Evolutionary conservation across 495 filamentous ascomycete species (phyloP).

Genomic region (Penicillium alfredii): DNA sequence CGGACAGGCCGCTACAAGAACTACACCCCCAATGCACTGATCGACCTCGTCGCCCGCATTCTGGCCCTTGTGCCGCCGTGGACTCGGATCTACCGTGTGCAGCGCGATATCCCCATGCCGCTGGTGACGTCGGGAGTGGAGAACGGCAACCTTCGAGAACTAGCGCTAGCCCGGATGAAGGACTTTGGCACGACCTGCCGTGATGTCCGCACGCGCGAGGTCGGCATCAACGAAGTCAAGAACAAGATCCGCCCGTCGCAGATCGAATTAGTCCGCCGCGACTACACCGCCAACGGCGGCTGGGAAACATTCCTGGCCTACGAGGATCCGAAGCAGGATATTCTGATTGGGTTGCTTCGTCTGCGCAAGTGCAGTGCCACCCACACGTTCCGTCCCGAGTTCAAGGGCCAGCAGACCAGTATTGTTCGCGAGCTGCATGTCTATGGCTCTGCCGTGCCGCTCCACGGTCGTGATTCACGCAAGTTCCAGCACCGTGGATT

Average conservation of each 20-base stretch:
- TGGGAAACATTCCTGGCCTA: slow-evolving; percentile 99
- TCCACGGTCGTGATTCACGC: slow-evolving; percentile 84
- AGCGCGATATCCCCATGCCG: slow-evolving; percentile 98
- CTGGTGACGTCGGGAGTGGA: slow-evolving; percentile 94
- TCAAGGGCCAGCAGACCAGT: slow-evolving; percentile 79
- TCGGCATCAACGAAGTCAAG: slow-evolving; percentile 98
- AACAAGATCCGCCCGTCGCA: slow-evolving; percentile 95
- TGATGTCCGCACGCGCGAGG: slow-evolving; percentile 95
- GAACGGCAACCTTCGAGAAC: slow-evolving; percentile 92
- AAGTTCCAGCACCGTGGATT: slow-evolving; percentile 99
- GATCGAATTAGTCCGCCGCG: slow-evolving; percentile 91
- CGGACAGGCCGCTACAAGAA: slow-evolving; percentile 95
- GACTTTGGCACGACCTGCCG: slow-evolving; percentile 97
- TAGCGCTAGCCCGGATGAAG: slow-evolving; percentile 92
- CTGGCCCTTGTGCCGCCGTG: slow-evolving; percentile 91
- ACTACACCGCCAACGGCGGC: slow-evolving; percentile 90
- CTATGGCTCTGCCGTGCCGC: slow-evolving; percentile 90
- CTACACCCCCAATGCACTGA: slow-evolving; percentile 92
- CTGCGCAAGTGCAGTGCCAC: slow-evolving; percentile 83
- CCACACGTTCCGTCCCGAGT: slow-evolving; percentile 86
- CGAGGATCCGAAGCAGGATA: slow-evolving; percentile 97
- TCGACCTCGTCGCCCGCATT: slow-evolving; percentile 93
- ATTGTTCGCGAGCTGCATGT: slow-evolving; percentile 93
- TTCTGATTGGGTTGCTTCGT: slow-evolving; percentile 85
- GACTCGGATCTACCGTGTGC: slow-evolving; percentile 97